These are phyloP conservation scores for Trichosanthes cucumerina DNA, from an alignment of 306 rosid species.

Conservation along the genomic window DNA sequence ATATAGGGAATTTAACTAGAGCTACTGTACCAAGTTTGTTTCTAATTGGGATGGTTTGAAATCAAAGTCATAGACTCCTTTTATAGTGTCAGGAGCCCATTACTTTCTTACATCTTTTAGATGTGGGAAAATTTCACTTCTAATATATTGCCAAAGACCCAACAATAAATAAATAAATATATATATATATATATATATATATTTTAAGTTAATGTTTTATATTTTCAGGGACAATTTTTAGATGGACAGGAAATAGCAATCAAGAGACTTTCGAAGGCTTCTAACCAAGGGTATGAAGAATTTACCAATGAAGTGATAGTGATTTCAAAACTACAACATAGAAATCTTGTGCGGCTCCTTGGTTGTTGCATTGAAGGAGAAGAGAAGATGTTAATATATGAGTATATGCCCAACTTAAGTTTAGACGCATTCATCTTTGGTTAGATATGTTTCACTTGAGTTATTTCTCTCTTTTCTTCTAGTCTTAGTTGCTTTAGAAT, in stretches of 20 bases:
- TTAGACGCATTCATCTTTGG: constrained; percentile 38
- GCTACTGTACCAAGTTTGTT: too few species aligned
- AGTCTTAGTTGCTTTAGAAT: background rate
- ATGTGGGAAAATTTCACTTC: too few species aligned
- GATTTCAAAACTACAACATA: constrained; percentile 39
- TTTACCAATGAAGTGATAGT: constrained; percentile 35
- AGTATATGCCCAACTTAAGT: constrained; percentile 38
- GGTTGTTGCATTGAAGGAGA: constrained; percentile 37
- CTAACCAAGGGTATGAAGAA: constrained; percentile 35
- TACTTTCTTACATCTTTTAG: too few species aligned
- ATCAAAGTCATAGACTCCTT: too few species aligned
- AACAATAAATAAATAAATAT: too few species aligned
- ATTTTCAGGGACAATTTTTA: constrained; percentile 17
- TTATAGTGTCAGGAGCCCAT: too few species aligned
- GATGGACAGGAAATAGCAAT: constrained; percentile 36
- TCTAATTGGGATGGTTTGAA: too few species aligned
- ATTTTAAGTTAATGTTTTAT: background rate
- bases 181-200: too few species aligned
- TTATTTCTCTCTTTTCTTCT: background rate
- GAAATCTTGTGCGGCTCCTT: constrained; percentile 35
- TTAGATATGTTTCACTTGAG: background rate
- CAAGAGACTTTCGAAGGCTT: constrained; percentile 30
- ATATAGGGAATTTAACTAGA: too few species aligned
- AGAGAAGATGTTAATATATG: constrained; percentile 35
- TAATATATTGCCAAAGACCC: too few species aligned